Percentiles rank a stretch among this genome's conserved stretches.
phyloP scores from a whole-genome alignment of 2,329 filamentous ascomycete genomes.

The Mycosphaerella sp. region DNA sequence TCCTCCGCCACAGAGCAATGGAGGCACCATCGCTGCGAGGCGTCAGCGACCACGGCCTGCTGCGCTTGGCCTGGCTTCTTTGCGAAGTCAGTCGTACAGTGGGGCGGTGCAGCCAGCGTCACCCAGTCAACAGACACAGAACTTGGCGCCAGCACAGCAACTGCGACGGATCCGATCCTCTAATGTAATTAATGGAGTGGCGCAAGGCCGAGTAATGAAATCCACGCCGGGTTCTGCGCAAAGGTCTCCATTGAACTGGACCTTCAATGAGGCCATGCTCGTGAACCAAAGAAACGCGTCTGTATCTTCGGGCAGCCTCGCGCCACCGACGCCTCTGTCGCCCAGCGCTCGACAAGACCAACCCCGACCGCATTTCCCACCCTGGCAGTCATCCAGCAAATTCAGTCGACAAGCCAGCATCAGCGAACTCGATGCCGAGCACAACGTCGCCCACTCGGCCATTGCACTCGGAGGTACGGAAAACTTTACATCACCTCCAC shows the following conservation, averaged over 20 bases:
- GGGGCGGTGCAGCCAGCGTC: constrained; percentile 36
- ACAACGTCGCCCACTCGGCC: constrained; percentile 24
- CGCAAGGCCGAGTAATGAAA: constrained; percentile 44
- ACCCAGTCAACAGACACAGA: constrained; percentile 47
- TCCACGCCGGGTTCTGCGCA: constrained; percentile 40
- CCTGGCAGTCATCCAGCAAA: constrained; percentile 36
- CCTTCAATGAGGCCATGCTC: constrained; percentile 44
- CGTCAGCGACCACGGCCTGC: constrained; percentile 37
- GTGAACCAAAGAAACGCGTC: constrained; percentile 35
- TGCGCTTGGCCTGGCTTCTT: constrained; percentile 37
- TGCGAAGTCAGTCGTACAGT: constrained; percentile 38
- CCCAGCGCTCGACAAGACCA: constrained; percentile 32
- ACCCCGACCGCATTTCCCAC: constrained; percentile 30
- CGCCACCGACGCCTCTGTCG: constrained; percentile 45
- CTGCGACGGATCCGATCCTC: constrained; percentile 46
- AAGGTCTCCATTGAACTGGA: constrained; percentile 42
- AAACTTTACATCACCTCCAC: constrained; percentile 41
- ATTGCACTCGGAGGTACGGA: constrained; percentile 18
- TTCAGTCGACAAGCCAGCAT: constrained; percentile 37
- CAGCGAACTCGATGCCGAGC: constrained; percentile 34
- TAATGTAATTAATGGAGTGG: constrained; percentile 39
- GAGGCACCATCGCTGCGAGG: constrained; percentile 37
- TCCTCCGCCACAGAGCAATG: constrained; percentile 27
- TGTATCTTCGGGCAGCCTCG: constrained; percentile 35
- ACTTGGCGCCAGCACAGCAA: constrained; percentile 63